Percentiles rank a stretch among this genome's conserved stretches.
phyloP scores from a whole-genome alignment of 2,329 filamentous ascomycete species.

The Pyrenochaeta sp. region DNA sequence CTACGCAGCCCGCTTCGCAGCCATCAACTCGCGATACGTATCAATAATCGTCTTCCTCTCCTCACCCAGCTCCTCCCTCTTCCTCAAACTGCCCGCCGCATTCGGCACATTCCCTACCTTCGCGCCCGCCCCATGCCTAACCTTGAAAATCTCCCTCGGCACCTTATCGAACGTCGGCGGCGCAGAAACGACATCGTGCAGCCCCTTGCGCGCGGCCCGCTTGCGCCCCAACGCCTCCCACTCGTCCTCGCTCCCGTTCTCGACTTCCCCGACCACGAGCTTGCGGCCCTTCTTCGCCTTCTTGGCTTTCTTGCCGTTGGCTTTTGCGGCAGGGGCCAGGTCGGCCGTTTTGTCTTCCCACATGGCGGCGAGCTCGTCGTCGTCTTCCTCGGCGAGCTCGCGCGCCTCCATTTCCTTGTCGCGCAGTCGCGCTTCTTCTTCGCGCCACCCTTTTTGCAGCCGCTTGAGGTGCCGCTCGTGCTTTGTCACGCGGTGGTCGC shows the following conservation, averaged over 20 bases:
- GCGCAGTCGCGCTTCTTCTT: conserved; percentile 63
- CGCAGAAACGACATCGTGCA: conserved; percentile 71
- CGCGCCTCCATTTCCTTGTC: conserved; percentile 81
- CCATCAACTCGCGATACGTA: conserved; percentile 75
- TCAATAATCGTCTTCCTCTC: conserved; percentile 76
- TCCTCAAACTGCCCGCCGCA: conserved; percentile 72
- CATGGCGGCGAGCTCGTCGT: conserved; percentile 67
- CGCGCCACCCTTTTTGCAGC: conserved; percentile 65
- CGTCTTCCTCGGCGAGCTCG: conserved; percentile 69
- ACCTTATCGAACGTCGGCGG: conserved; percentile 75
- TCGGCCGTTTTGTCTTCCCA: conserved; percentile 70
- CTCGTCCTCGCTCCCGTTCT: conserved; percentile 72
- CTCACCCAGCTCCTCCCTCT: conserved; percentile 75
- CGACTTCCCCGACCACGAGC: conserved; percentile 58
- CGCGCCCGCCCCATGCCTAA: conserved; percentile 69
- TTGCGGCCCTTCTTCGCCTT: conserved; percentile 59
- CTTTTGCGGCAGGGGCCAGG: conserved; percentile 60
- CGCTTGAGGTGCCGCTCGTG: conserved; percentile 80
- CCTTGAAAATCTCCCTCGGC: conserved; percentile 69
- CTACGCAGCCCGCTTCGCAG: conserved; percentile 29
- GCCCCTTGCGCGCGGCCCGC: conserved; percentile 61
- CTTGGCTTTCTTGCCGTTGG: conserved; percentile 57
- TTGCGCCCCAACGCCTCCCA: conserved; percentile 75
- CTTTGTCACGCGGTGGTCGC: conserved; percentile 72
- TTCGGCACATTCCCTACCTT: conserved; percentile 74